These are phyloP conservation scores for Dichotomopilus funicola DNA, from an alignment of 2,329 filamentous ascomycete species.

Conservation along the genomic window DNA sequence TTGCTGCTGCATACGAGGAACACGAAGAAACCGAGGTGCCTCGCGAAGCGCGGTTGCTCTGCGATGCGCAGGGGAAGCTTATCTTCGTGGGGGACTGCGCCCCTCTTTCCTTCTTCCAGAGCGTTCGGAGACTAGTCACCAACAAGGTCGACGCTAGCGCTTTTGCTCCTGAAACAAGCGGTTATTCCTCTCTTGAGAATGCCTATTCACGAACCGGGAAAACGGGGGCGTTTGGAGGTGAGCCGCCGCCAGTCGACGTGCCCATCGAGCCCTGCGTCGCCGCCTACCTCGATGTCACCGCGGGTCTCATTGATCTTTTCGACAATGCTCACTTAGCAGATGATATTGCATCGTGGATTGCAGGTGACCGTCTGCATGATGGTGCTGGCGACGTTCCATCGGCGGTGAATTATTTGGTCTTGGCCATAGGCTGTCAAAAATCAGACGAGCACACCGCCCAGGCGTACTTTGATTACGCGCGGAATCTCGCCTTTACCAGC, in stretches of 20 bases:
- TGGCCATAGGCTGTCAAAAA: constrained; percentile 43
- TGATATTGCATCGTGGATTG: constrained; percentile 39
- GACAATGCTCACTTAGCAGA: constrained; percentile 34
- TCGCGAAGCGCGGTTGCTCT: constrained; percentile 45
- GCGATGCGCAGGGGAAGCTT: constrained; percentile 47
- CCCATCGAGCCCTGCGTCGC: constrained; percentile 28
- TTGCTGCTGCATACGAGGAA: constrained; percentile 15
- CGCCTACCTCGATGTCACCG: constrained; percentile 36
- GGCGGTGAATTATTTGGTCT: constrained; percentile 42
- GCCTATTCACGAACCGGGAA: constrained; percentile 21
- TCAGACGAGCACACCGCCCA: constrained; percentile 37
- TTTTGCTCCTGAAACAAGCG: constrained; percentile 45
- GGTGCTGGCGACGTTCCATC: constrained; percentile 34
- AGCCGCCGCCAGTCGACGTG: constrained; percentile 26
- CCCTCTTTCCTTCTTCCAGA: constrained; percentile 50
- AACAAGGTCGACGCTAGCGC: constrained; percentile 42
- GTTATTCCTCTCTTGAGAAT: constrained; percentile 45
- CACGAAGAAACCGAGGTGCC: constrained; percentile 49
- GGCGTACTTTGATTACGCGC: constrained; percentile 45
- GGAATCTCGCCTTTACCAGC: constrained; percentile 38
- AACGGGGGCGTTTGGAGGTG: neutral
- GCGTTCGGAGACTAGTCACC: constrained; percentile 46
- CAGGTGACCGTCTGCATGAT: constrained; percentile 27
- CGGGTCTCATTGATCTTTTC: constrained; percentile 44
- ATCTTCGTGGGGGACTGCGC: constrained; percentile 53